These are phyloP conservation scores for Yamadazyma scolyti DNA, from an alignment of 805 yeast genomes.

Conservation along the genomic window DNA sequence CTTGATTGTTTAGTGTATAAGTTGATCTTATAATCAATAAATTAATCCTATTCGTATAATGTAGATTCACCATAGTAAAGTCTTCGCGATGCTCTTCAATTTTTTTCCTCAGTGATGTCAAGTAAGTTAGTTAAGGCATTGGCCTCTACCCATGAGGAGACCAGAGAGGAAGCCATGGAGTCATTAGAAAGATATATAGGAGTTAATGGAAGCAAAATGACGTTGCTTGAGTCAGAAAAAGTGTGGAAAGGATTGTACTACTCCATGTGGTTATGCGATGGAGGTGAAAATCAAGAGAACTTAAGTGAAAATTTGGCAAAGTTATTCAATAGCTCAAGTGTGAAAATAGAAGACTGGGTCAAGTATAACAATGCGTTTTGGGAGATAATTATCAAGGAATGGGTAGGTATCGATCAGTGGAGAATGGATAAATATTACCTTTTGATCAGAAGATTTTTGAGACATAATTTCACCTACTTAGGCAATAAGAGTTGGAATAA, in stretches of 20 bases:
- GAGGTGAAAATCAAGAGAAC: slow-evolving; percentile 87
- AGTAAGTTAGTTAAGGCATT: slow-evolving; percentile 67
- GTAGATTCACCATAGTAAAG: too few relatives aligned
- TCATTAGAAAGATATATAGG: slow-evolving; percentile 10
- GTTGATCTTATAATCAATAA: background rate
- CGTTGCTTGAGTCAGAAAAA: slow-evolving; percentile 63
- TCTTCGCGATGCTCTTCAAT: slow-evolving; percentile 2
- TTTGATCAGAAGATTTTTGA: slow-evolving; percentile 72
- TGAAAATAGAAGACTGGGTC: slow-evolving; percentile 15
- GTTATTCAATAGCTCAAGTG: slow-evolving; percentile 43
- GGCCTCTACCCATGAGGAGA: slow-evolving; percentile 77
- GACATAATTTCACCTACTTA: slow-evolving; percentile 60
- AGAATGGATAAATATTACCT: slow-evolving; percentile 85
- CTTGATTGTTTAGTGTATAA: slow-evolving; percentile 66
- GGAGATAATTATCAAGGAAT: slow-evolving; percentile 72
- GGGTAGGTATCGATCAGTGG: slow-evolving; percentile 81
- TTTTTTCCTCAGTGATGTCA: slow-evolving; percentile 8
- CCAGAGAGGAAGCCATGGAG: slow-evolving; percentile 50
- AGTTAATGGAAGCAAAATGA: slow-evolving; percentile 39
- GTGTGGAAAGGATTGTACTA: slow-evolving; percentile 95
- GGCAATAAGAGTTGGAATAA: slow-evolving; percentile 52
- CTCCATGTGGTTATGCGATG: slow-evolving; percentile 95
- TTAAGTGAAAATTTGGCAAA: slow-evolving; percentile 71
- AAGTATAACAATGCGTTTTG: slow-evolving; percentile 74
- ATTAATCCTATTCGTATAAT: background rate